These are phyloP conservation scores for Geotrichum klebahnii DNA, from an alignment of 1,139 yeast species.

Conservation along the genomic window DNA sequence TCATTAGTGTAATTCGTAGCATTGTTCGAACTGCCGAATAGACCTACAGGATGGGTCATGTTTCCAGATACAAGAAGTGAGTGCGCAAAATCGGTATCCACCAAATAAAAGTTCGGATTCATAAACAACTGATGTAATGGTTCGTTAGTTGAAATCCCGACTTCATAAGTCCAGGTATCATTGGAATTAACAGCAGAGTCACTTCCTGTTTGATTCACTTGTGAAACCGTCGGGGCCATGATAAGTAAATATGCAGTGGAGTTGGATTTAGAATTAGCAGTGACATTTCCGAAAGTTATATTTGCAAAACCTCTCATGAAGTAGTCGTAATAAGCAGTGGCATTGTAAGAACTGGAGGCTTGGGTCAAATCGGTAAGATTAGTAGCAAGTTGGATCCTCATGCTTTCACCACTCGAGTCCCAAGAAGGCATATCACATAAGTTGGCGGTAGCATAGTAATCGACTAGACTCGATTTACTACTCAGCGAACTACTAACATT, in stretches of 20 bases:
- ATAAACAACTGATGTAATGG: constrained; percentile 69
- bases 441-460: constrained; percentile 20
- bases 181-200: constrained; percentile 7
- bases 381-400: constrained; percentile 16
- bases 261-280: constrained; percentile 3
- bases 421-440: constrained; percentile 23
- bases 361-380: constrained; percentile 7
- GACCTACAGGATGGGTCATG: constrained; percentile 38
- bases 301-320: constrained; percentile 30
- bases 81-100: constrained; percentile 70
- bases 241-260: constrained; percentile 25
- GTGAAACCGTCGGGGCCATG: constrained; percentile 25
- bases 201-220: not conserved
- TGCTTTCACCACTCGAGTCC: constrained; percentile 22
- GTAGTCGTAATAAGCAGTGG: constrained; percentile 4
- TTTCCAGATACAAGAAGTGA: constrained; percentile 68
- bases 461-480: constrained; percentile 21
- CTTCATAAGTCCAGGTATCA: constrained; percentile 47
- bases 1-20: constrained; percentile 2
- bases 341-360: not conserved
- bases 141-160: constrained; percentile 66
- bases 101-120: constrained; percentile 53
- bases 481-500: constrained; percentile 11
- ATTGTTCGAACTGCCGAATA: not conserved
- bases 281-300: constrained; percentile 24